Evolutionary conservation across 2,329 filamentous ascomycete species (phyloP), one percentile per base, ranked within the genome.

Genomic region (Pezicula neosporulosa): DNA sequence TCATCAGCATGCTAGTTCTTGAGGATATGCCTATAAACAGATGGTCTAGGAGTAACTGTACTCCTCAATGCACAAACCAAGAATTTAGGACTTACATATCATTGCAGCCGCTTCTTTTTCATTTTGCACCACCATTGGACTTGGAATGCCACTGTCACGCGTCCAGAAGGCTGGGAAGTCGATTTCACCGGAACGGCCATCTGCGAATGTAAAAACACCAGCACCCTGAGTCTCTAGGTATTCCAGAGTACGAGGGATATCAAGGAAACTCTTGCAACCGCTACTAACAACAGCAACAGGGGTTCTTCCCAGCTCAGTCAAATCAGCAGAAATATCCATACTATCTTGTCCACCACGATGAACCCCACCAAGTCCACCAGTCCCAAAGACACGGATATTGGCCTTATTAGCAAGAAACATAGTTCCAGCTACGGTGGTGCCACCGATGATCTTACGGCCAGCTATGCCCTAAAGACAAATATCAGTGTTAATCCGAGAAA

Each of bases 101-200:
- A 97, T 90, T n/a, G 87, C 85, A 1, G 94, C 94, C 33, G 94
- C 94, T 65, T 97, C 89, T 50, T 77, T 77, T 66, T 95, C 90
- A 58, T 86, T 80, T 48, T 83, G 72, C 39, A 97, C 81, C 1
- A 89, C 81, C 19, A 82, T 81, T 0, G 93, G 93, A 64, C 90
- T 96, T 68, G 77, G 83, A 48, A 87, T 73, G 12, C 91, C 90
- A 68, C 92, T 97, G 39, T 97, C 90, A 38, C 93, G 77, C 0
- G 89, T 89, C 81, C 89, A 99, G 69, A 99, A 99, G 0, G 89
- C 90, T 1, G 94, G 94, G 63, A 97, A 94, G 62, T 96, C 87
- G 38, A 97, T 80, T 6, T 78, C 72, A 2, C 84, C 87, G 24
- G 73, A 70, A 36, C 89, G 81, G 1, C 89, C 90, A 69, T 96